Base-by-base conservation (phyloP, 2,329 filamentous ascomycete genomes). In the Colletotrichum nymphaeae region DNA sequence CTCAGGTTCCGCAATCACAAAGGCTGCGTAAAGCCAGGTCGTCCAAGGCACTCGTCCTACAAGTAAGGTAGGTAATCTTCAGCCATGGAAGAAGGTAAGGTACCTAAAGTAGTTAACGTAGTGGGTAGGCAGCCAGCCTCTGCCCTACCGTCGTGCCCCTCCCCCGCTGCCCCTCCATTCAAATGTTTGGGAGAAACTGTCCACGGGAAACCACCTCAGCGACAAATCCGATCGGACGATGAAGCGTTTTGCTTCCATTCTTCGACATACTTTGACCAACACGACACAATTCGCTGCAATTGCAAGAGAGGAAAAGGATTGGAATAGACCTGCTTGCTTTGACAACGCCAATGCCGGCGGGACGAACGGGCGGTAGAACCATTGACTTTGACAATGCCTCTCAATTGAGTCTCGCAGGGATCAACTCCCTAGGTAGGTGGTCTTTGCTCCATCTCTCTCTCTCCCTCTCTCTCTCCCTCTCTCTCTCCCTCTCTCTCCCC, bases 151-250 rank as follows among this genome's bases (percentile, higher is more conserved):
- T n/a, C 8, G n/a, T 63, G 32, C 49, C 66, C 66, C 66, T 68
- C 66, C 66, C 46, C 58, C 66, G 26, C 58, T 53, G n/a, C 66
- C 66, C 46, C 58, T 55, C 58, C 58, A 28, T 68, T 24, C 19
- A 63, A 35, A 42, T 28, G 26, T 63, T 12, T 49, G 22, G 9
- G 28, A 55, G 16, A 14, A 42, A 42, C 16, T 35, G 32, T 12
- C 32, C 32, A 35, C 11, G 32, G 11, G 32, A 19, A 42, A 42
- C 37, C 14, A 35, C 11, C 32, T 35, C 12, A n/a, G 30, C 24
- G 22, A 28, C n/a, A 26, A 37, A 32, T 26, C 22, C 37, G 14
- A 42, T 7, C 37, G 14, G 37, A 19, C 37, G 37, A 12, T 16
- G 59, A 49, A 24, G 53, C 52, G 32, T 32, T 52, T 19, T 55